Evolutionary conservation across 2,329 filamentous ascomycete genomes (phyloP).

Genomic region (Fusarium begoniae): DNA sequence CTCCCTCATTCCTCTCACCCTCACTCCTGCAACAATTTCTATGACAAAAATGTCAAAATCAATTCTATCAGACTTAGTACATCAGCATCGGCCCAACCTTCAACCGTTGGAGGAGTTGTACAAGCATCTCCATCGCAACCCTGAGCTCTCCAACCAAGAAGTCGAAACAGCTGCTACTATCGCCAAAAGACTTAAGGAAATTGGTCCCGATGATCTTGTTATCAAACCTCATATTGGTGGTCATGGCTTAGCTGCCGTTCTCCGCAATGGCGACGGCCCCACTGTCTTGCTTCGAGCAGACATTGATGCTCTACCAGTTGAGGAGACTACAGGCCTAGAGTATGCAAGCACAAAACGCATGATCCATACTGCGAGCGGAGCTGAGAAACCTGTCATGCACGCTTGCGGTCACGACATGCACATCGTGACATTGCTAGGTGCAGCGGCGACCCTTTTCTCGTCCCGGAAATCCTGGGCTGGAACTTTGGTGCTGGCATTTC

Average conservation of each 20-base stretch:
- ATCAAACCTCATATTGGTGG: conserved; percentile 64
- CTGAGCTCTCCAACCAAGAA: conserved; percentile 68
- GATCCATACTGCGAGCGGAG: conserved; percentile 1
- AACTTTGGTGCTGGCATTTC: conserved; percentile 71
- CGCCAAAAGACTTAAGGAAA: conserved; percentile 48
- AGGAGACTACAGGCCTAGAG: conserved; percentile 62
- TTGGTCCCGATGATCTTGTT: conserved; percentile 26
- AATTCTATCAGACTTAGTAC: neutral
- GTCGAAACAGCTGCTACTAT: conserved; percentile 59
- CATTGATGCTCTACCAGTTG: conserved; percentile 68
- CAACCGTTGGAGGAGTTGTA: conserved; percentile 48
- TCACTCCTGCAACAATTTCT: accelerated
- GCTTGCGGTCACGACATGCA: conserved; percentile 76
- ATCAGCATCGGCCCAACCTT: conserved; percentile 7
- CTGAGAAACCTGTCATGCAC: conserved; percentile 67
- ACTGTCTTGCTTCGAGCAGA: conserved; percentile 69
- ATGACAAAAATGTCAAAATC: neutral
- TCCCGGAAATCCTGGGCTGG: conserved; percentile 64
- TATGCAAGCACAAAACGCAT: conserved; percentile 58
- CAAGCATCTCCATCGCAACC: conserved; percentile 66
- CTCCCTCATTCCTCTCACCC: neutral
- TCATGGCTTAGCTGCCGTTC: conserved; percentile 64
- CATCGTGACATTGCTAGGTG: conserved; percentile 65
- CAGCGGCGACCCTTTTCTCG: conserved; percentile 59
- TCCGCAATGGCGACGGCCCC: conserved; percentile 63